A percentile compares a stretch with the other conserved stretches of the same genome.
Evolutionary conservation across 108 stramenopile genomes (phyloP).

Genomic region (Skeletonema costatum): DNA sequence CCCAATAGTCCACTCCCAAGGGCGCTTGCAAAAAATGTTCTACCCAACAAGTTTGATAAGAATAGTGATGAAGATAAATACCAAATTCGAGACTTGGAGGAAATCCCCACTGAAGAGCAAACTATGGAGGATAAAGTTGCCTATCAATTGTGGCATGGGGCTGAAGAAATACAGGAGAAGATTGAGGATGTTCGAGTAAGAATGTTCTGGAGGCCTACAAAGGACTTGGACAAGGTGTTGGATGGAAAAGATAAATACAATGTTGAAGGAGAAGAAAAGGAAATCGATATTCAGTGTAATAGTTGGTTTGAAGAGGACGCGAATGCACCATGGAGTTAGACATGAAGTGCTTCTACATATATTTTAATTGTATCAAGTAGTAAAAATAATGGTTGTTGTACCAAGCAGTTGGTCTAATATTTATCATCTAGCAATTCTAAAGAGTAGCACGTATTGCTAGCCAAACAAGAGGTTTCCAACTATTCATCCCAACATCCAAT

Average conservation of each 20-base stretch:
- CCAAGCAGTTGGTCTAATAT: not conserved
- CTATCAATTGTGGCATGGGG: not conserved
- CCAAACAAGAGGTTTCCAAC: not conserved
- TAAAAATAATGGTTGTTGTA: not conserved
- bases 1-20: not conserved
- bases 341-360: not conserved
- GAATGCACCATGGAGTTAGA: not conserved
- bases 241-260: not conserved
- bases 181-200: not conserved
- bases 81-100: not conserved
- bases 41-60: not conserved
- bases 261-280: not conserved
- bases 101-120: not conserved
- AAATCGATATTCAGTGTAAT: not conserved
- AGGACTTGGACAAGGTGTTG: not conserved
- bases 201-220: not conserved
- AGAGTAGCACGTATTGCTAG: not conserved
- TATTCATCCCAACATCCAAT: not conserved
- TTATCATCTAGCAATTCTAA: slow-evolving; percentile 1
- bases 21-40: not conserved
- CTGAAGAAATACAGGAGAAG: not conserved
- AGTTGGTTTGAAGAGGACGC: not conserved
- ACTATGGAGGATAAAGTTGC: not conserved
- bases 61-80: not conserved
- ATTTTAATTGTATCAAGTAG: not conserved